A percentile compares a stretch with the other conserved stretches of the same genome.
phyloP scores from a whole-genome alignment of 805 yeast genomes.

The Cyberlindnera maclurae region DNA sequence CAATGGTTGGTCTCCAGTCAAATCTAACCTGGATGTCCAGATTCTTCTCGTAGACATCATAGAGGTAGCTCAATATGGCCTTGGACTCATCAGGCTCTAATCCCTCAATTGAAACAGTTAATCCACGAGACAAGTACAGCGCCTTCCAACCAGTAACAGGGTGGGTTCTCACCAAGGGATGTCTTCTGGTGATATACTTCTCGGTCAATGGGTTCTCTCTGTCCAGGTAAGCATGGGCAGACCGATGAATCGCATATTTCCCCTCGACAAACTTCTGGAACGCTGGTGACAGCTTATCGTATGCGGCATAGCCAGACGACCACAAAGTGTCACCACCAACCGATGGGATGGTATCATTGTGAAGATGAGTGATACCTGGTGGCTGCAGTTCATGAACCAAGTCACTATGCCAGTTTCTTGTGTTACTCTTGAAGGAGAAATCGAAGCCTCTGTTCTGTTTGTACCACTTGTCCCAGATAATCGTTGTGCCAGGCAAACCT shows the following conservation, averaged over 20 bases:
- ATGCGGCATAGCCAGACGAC: conserved; percentile 50
- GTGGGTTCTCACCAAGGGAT: conserved; percentile 52
- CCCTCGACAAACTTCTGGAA: conserved; percentile 46
- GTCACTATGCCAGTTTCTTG: conserved; percentile 36
- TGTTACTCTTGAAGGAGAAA: conserved; percentile 3
- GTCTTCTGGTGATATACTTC: conserved; percentile 42
- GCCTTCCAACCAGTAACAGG: conserved; percentile 60
- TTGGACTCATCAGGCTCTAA: conserved; percentile 42
- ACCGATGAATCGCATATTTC: conserved; percentile 38
- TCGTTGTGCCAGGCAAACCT: conserved; percentile 27
- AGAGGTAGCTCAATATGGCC: conserved; percentile 37
- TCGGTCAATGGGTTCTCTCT: conserved; percentile 37
- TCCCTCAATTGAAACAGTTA: conserved; percentile 43
- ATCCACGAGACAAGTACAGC: conserved; percentile 40
- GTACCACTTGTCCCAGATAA: conserved; percentile 28
- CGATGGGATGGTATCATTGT: conserved; percentile 40
- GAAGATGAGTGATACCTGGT: conserved; percentile 46
- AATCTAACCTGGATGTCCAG: conserved; percentile 50
- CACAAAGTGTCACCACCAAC: conserved; percentile 51
- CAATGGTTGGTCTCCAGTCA: conserved; percentile 39
- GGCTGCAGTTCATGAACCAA: conserved; percentile 49
- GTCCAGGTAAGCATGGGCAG: conserved; percentile 33
- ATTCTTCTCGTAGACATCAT: conserved; percentile 37
- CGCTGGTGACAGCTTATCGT: conserved; percentile 46
- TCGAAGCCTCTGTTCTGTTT: conserved; percentile 6